phyloP scores from a whole-genome alignment of 805 yeast species.

The Saturnispora zaruensis region DNA sequence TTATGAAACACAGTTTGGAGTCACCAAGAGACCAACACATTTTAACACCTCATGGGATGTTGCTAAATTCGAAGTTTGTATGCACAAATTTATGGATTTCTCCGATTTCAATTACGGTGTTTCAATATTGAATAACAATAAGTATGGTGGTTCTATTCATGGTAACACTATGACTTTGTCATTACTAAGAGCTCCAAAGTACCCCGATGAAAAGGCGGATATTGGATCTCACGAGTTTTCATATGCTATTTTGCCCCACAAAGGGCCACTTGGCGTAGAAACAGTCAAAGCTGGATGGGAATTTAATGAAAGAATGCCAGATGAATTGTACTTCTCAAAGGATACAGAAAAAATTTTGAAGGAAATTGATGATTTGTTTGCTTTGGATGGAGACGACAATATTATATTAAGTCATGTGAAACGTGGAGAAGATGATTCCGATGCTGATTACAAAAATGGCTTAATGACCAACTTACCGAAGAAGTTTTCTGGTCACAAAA shows the following conservation, averaged over 20 bases:
- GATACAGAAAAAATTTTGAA: conserved; percentile 1
- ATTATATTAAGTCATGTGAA: conserved; percentile 70
- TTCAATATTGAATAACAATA: conserved; percentile 70
- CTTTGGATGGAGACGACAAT: conserved; percentile 42
- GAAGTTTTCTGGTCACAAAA: conserved; percentile 36
- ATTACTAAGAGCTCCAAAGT: conserved; percentile 81
- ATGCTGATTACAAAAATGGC: conserved; percentile 32
- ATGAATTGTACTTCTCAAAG: conserved; percentile 14
- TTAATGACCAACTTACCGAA: conserved; percentile 35
- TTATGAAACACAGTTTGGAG: conserved; percentile 91
- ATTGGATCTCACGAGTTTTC: conserved; percentile 81
- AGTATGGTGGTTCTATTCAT: conserved; percentile 88
- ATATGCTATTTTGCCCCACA: conserved; percentile 80
- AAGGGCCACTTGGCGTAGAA: conserved; percentile 51
- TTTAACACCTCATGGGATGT: conserved; percentile 94
- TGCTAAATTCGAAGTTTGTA: conserved; percentile 93
- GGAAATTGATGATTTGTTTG: conserved; percentile 16
- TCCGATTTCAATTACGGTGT: conserved; percentile 86
- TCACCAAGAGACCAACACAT: conserved; percentile 88
- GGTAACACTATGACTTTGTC: conserved; percentile 89
- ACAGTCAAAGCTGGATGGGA: conserved; percentile 71
- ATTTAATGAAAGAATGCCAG: conserved; percentile 50
- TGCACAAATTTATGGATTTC: conserved; percentile 88
- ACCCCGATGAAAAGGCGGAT: conserved; percentile 92
- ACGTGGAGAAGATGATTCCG: conserved; percentile 78